These are phyloP conservation scores for Haplographium delicatum DNA, from an alignment of 495 filamentous ascomycete genomes.

Conservation along the genomic window DNA sequence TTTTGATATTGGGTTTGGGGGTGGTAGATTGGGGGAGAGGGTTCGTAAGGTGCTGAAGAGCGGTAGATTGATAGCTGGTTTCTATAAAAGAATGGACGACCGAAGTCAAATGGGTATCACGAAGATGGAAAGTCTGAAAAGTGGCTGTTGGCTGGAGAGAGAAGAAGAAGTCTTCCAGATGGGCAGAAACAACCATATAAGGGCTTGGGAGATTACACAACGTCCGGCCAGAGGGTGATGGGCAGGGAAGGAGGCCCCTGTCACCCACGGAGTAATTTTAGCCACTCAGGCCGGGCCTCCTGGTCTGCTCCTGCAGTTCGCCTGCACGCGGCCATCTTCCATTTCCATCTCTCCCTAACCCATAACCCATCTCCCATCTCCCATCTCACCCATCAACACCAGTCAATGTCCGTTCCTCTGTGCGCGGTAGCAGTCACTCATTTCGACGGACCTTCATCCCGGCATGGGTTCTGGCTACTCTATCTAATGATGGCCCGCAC, in stretches of 20 bases:
- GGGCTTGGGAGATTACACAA: slow-evolving; percentile 24
- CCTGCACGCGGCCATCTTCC: not conserved
- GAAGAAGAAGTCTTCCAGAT: slow-evolving; percentile 31
- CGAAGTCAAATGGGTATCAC: slow-evolving; percentile 46
- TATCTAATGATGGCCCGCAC: too few species aligned
- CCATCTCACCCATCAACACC: too few species aligned
- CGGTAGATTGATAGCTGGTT: slow-evolving; percentile 32
- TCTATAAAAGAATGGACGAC: slow-evolving; percentile 55
- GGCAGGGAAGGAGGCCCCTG: slow-evolving; percentile 2
- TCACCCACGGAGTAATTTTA: slow-evolving; percentile 12
- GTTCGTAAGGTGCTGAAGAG: slow-evolving; percentile 29
- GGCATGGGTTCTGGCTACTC: too few species aligned
- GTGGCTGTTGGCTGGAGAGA: slow-evolving; percentile 43
- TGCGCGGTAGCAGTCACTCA: too few species aligned
- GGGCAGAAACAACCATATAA: slow-evolving; percentile 18
- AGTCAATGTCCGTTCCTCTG: too few species aligned
- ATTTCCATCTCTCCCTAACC: not conserved
- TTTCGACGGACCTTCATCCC: not conserved
- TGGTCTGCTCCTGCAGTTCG: not conserved
- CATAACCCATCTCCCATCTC: not conserved
- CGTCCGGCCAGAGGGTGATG: too few species aligned
- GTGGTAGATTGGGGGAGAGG: not conserved
- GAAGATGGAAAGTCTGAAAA: slow-evolving; percentile 34
- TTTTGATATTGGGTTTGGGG: slow-evolving; percentile 40
- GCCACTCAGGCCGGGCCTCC: slow-evolving; percentile 5